Evolutionary conservation across 2,329 filamentous ascomycete species (phyloP).

Genomic region (Hysterium pulicare): DNA sequence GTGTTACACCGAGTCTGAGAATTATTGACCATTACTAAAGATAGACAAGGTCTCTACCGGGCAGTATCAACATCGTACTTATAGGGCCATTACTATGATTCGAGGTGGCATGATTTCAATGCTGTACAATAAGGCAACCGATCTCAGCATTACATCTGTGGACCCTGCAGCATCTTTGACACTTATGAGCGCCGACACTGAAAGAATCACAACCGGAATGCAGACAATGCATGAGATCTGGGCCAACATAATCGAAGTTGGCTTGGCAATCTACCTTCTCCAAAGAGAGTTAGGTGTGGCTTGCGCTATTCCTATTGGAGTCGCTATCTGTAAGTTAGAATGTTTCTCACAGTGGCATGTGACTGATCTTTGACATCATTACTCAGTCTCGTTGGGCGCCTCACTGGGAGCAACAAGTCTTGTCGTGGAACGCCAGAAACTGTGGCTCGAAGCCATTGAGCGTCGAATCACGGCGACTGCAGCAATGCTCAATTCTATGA

Average conservation of each 20-base stretch:
- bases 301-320: conserved; percentile 47
- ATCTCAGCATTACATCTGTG: conserved; percentile 25
- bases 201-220: conserved; percentile 34
- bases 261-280: conserved; percentile 47
- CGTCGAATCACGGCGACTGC: conserved; percentile 42
- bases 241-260: conserved; percentile 41
- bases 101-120: conserved; percentile 35
- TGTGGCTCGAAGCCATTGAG: conserved; percentile 46
- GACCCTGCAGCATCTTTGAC: conserved; percentile 31
- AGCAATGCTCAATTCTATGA: conserved; percentile 44
- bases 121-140: conserved; percentile 33
- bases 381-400: conserved; percentile 19
- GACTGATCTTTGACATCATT: no score
- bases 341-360: conserved; percentile 2
- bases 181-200: conserved; percentile 36
- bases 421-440: conserved; percentile 30
- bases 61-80: conserved; percentile 33
- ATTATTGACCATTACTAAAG: conserved; percentile 10
- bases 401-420: conserved; percentile 28
- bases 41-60: conserved; percentile 27
- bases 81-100: conserved; percentile 34
- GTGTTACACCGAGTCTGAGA: conserved; percentile 8
- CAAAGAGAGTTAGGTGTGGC: conserved; percentile 47
- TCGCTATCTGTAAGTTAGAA: conserved; percentile 38
- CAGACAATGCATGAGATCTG: conserved; percentile 34